Conservation (phyloP, 1,284 basidiomycete genomes). For the Xerocomus nothofagi region DNA sequence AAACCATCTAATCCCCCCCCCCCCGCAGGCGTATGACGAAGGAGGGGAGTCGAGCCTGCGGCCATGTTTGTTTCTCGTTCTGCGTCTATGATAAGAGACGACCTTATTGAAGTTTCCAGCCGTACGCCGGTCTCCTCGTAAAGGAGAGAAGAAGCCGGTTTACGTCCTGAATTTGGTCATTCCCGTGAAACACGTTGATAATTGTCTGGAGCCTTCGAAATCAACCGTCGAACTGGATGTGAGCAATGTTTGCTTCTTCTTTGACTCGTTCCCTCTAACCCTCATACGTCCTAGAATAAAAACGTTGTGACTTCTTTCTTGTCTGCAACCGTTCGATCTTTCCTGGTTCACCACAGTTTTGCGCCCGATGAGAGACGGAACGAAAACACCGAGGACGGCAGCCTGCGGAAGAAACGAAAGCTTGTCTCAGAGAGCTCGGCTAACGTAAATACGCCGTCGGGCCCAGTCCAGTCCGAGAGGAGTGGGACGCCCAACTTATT, state of each 20-base stretch:
- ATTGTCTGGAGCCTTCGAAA: conserved; percentile 78
- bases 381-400: conserved; percentile 17
- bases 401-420: conserved; percentile 45
- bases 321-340: conserved; percentile 57
- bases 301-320: conserved; percentile 55
- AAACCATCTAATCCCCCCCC: too few species aligned
- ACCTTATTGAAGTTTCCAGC: conserved; percentile 37
- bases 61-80: conserved; percentile 40
- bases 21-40: conserved; percentile 64
- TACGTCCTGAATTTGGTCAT: conserved; percentile 79
- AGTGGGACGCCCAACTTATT: conserved; percentile 9
- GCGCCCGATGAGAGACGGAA: conserved; percentile 26
- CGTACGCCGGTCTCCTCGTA: conserved; percentile 68
- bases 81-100: conserved; percentile 2
- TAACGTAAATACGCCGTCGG: conserved; percentile 16
- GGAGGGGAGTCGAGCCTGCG: conserved; percentile 48
- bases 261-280: conserved; percentile 12
- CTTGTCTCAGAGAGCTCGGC: conserved; percentile 14
- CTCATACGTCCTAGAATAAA: conserved; percentile 41
- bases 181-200: conserved; percentile 68
- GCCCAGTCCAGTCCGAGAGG: conserved; percentile 11
- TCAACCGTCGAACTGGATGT: conserved; percentile 68
- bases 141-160: conserved; percentile 72
- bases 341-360: conserved; percentile 70
- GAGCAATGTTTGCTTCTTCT: conserved; percentile 20